phyloP scores from a whole-genome alignment of 2,329 filamentous ascomycete genomes.

The Beauveria asiatica region DNA sequence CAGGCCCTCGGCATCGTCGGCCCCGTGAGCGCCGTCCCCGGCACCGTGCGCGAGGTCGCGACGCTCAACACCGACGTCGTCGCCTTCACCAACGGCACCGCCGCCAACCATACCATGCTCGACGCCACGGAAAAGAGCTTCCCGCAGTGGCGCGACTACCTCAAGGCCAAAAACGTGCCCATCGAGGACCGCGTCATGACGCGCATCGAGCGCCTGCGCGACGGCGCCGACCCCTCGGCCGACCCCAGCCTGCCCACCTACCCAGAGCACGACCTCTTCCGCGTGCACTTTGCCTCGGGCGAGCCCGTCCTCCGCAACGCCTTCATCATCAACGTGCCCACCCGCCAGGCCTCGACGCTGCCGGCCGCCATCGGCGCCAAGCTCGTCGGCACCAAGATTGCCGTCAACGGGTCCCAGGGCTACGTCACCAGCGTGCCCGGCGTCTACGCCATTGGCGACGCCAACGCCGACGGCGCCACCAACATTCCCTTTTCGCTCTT shows the following conservation, averaged over 20 bases:
- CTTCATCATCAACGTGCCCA: conserved; percentile 41
- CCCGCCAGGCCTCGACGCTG: conserved; percentile 39
- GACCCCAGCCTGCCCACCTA: conserved; percentile 34
- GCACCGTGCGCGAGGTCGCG: conserved; percentile 49
- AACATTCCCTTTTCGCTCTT: conserved; percentile 55
- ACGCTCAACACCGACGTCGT: conserved; percentile 48
- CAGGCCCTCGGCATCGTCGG: conserved; percentile 47
- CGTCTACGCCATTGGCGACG: conserved; percentile 51
- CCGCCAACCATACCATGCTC: conserved; percentile 34
- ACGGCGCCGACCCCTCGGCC: conserved; percentile 26
- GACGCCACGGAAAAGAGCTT: conserved; percentile 29
- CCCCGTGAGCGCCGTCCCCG: conserved; percentile 46
- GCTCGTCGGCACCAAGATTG: conserved; percentile 35
- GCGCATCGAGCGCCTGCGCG: conserved; percentile 36
- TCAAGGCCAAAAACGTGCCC: conserved; percentile 40
- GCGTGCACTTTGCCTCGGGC: conserved; percentile 42
- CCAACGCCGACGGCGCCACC: conserved; percentile 50
- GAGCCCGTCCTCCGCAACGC: conserved; percentile 36
- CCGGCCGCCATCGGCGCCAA: conserved; percentile 38
- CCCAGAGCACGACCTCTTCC: conserved; percentile 46
- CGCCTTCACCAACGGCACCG: conserved; percentile 51
- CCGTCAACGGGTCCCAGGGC: conserved; percentile 30
- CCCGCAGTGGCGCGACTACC: conserved; percentile 40
- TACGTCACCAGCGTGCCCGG: conserved; percentile 43
- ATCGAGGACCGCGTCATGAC: conserved; percentile 49